Conservation (phyloP, 768 basidiomycete genomes). For the Coprinopsis sp. region DNA sequence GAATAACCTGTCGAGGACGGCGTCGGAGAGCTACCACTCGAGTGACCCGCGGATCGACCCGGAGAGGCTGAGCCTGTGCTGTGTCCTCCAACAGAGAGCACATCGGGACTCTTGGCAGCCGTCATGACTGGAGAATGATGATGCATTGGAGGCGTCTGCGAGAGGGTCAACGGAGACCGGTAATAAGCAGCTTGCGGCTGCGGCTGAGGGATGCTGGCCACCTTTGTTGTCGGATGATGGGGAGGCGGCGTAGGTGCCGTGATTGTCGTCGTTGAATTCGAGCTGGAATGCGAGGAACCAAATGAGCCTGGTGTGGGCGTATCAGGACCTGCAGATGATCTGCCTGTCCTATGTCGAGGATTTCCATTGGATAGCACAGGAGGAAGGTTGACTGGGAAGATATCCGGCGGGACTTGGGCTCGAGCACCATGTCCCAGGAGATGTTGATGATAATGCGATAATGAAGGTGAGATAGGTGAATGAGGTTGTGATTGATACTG, state of each 20-base stretch:
- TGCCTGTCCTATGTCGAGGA: slow-evolving; percentile 23
- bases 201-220: slow-evolving; percentile 18
- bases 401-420: slow-evolving; percentile 34
- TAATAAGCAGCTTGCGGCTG: slow-evolving; percentile 4
- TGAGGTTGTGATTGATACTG: slow-evolving; percentile 30
- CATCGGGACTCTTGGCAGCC: slow-evolving; percentile 3
- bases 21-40: slow-evolving; percentile 50
- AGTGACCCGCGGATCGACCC: slow-evolving; percentile 28
- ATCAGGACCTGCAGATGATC: slow-evolving; percentile 31
- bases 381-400: slow-evolving; percentile 38
- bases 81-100: not conserved
- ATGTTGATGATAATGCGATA: slow-evolving; percentile 17
- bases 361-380: slow-evolving; percentile 36
- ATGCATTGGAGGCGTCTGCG: not conserved
- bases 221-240: slow-evolving; percentile 18
- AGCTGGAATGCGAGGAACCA: slow-evolving; percentile 44
- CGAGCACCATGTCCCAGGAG: slow-evolving; percentile 12
- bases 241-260: slow-evolving; percentile 27
- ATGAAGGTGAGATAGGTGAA: slow-evolving; percentile 6
- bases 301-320: slow-evolving; percentile 39
- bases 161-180: slow-evolving; percentile 1
- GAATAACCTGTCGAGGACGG: slow-evolving; percentile 56
- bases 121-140: not conserved
- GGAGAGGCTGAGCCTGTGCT: slow-evolving; percentile 22
- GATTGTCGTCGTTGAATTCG: slow-evolving; percentile 42